Evolutionary conservation across 176 grass and related monocot genomes (phyloP).

Genomic region (Zizania latifolia): DNA sequence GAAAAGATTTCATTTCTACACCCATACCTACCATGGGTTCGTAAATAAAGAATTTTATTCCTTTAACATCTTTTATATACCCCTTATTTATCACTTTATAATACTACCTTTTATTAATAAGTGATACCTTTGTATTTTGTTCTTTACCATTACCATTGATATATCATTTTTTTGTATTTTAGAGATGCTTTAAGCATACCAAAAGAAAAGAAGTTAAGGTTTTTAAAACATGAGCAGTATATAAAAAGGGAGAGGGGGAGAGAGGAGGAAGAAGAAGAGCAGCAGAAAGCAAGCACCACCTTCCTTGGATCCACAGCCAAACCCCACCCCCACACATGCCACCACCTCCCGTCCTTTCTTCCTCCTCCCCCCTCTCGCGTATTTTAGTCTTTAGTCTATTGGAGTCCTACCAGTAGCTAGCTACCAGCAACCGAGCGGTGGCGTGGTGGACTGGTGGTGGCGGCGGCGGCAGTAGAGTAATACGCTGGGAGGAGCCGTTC

Average conservation of each 20-base stretch:
- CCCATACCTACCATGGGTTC: too few species aligned
- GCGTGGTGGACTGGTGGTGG: slow-evolving; percentile 18
- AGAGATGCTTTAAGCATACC: too few species aligned
- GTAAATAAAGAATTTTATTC: too few species aligned
- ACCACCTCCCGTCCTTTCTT: not conserved
- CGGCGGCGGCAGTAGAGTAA: not conserved
- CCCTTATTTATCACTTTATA: too few species aligned
- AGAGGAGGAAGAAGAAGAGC: not conserved
- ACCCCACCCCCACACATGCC: not conserved
- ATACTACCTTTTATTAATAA: too few species aligned
- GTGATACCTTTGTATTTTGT: too few species aligned
- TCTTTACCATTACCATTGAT: too few species aligned
- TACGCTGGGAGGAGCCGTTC: slow-evolving; percentile 10
- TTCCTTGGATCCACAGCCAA: slow-evolving; percentile 59
- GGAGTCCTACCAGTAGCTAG: slow-evolving; percentile 38
- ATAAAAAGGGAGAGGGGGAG: not conserved
- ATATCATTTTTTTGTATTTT: too few species aligned
- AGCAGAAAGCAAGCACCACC: slow-evolving; percentile 37
- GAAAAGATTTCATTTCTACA: too few species aligned
- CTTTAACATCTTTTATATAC: too few species aligned
- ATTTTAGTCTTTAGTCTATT: slow-evolving; percentile 44
- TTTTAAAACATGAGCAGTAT: slow-evolving; percentile 9
- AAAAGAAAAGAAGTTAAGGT: not conserved
- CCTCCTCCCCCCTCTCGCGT: not conserved
- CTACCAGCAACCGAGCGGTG: not conserved